Conservation (phyloP, 1,139 yeast species). For the Sugiyamaella sp. region DNA sequence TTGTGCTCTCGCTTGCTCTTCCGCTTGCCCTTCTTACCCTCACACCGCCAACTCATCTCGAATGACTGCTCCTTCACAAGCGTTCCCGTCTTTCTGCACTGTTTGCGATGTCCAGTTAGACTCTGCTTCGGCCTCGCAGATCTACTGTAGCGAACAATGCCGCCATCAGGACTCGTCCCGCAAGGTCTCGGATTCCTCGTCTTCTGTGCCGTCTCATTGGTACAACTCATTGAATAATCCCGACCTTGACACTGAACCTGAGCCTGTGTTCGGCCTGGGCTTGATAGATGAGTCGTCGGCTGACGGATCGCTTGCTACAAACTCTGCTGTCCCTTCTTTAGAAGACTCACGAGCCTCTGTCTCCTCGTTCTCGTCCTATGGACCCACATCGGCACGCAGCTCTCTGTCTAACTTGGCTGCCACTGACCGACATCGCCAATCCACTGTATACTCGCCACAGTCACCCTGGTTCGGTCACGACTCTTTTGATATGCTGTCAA, state of each 20-base stretch:
- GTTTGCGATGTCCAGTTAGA: conserved; percentile 41
- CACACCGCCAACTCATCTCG: background rate
- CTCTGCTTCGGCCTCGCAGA: conserved; percentile 25
- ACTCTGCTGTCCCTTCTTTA: conserved; percentile 4
- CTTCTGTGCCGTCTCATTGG: conserved; percentile 19
- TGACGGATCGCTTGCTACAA: conserved; percentile 10
- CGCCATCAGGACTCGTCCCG: conserved; percentile 30
- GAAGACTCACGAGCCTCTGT: conserved; percentile 18
- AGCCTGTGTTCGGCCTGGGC: conserved; percentile 7
- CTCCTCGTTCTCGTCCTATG: conserved; percentile 16
- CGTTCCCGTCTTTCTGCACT: conserved; percentile 40
- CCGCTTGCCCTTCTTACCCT: no score
- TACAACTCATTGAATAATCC: conserved; percentile 16
- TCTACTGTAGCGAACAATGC: conserved; percentile 42
- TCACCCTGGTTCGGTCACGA: conserved; percentile 5
- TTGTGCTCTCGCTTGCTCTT: no score
- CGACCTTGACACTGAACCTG: conserved; percentile 18
- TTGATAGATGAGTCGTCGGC: conserved; percentile 5
- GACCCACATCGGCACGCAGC: conserved; percentile 9
- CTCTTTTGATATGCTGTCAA: background rate
- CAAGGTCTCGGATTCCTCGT: conserved; percentile 13
- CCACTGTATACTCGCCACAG: background rate
- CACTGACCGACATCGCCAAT: background rate
- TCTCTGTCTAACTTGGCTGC: background rate
- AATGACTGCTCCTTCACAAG: conserved; percentile 19